These are phyloP conservation scores for Globisporangium sylvaticum DNA, from an alignment of 352 stramenopile genomes.

Conservation along the genomic window DNA sequence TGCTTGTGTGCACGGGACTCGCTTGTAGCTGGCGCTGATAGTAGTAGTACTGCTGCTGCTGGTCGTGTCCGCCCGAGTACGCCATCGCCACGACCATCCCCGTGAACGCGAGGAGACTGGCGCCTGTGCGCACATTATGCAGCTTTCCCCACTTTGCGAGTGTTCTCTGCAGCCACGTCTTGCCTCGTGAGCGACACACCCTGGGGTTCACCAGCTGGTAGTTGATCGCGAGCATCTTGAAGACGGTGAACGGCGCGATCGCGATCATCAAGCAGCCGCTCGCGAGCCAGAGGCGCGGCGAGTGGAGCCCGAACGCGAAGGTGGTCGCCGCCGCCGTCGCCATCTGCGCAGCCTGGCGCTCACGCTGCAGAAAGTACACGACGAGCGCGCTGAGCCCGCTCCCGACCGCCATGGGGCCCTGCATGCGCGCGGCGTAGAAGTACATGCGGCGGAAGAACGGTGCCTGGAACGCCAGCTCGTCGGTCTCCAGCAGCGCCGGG, in stretches of 20 bases:
- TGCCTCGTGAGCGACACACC: conserved; percentile 16
- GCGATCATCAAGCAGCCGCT: conserved; percentile 34
- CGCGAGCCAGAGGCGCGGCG: conserved; percentile 45
- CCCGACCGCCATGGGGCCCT: conserved; percentile 50
- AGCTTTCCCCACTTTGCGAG: conserved; percentile 31
- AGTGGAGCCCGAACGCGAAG: background rate
- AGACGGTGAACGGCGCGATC: conserved; percentile 36
- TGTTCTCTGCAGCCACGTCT: conserved; percentile 24
- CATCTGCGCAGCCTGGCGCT: conserved; percentile 8
- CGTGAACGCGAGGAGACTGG: conserved; percentile 32
- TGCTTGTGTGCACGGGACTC: background rate
- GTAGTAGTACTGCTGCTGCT: background rate
- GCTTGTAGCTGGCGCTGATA: background rate
- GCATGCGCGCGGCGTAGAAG: conserved; percentile 63
- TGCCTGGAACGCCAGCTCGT: conserved; percentile 50
- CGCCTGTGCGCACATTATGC: conserved; percentile 30
- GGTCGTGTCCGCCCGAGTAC: background rate
- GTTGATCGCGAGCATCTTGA: conserved; percentile 36
- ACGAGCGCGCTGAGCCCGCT: conserved; percentile 48
- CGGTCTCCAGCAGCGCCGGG: conserved; percentile 59
- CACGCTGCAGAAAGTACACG: conserved; percentile 40
- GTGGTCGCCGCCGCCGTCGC: no score
- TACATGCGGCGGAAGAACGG: conserved; percentile 81
- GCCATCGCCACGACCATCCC: conserved; percentile 34
- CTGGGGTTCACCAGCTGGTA: conserved; percentile 22